Evolutionary conservation across 345 rosid species (phyloP), one percentile per base, ranked within the genome.

Genomic region (Gossypium sturtianum): DNA sequence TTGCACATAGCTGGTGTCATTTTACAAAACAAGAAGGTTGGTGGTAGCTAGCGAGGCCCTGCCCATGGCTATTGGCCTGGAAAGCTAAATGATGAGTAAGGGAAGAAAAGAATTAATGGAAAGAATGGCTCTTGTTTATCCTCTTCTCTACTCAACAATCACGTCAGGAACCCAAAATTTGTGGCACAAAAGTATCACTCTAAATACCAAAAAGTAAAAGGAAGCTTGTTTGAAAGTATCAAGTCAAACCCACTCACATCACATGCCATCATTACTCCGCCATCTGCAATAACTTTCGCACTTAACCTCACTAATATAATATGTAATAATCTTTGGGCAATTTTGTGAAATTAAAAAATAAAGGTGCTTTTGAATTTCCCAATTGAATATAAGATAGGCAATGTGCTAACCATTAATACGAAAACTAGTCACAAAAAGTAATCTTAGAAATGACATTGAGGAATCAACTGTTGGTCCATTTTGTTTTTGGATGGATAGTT

Each of bases 161-260:
- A 22, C 25, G 53, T 57, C 74, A 2, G 12, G 65, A 71, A 48
- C 69, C 71, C 73, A 48, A 57, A 56, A 58, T 72, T 75, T 57
- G 76, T 68, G 64, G 79, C 81, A 66, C 83, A 63, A 9, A 62
- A 9, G 57, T 52, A 27, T 49, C 25, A 3, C 9, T 11, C 1
- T 57, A 22, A 47, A 7, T 1, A 68, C 9, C 49, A 15, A 16
- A 69, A 51, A 13, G 56, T 3, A n/a, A 17, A 17, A 5, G 20
- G 57, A 34, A 34, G 38, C 25, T 12, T n/a, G 27, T 53, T 54
- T 38, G 62, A 72, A 27, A 49, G 29, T 16, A 57, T 2, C 20
- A 66, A 15, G 84, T 80, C 86, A 80, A 81, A 77, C 80, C 61
- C 62, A 57, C 62, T 57, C 83, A 70, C 80, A 57, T 69, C 81